Conservation (phyloP, 805 yeast species). For the Sungouiella blattae region DNA sequence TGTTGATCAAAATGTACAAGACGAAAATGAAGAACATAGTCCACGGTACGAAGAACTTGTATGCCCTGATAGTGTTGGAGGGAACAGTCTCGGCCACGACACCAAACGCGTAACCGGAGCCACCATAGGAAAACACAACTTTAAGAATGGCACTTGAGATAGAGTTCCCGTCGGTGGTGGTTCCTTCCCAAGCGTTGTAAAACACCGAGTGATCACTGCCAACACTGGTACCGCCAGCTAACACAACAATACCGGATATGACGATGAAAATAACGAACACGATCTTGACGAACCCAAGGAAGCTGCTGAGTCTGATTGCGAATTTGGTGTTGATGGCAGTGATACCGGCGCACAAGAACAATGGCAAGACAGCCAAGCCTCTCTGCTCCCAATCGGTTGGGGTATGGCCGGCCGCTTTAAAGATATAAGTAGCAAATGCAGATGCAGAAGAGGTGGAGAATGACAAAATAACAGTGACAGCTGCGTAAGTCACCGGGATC, state of each 20-base stretch:
- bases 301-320: constrained; percentile 27
- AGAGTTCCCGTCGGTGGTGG: constrained; percentile 40
- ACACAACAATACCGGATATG: constrained; percentile 33
- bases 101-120: constrained; percentile 37
- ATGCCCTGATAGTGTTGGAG: constrained; percentile 23
- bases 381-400: constrained; percentile 32
- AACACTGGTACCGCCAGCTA: constrained; percentile 34
- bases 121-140: constrained; percentile 43
- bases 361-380: constrained; percentile 32
- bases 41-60: constrained; percentile 26
- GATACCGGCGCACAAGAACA: constrained; percentile 21
- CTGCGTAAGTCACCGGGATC: constrained; percentile 37
- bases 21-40: constrained; percentile 29
- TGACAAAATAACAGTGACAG: constrained; percentile 35
- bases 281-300: constrained; percentile 34
- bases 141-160: constrained; percentile 43
- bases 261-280: constrained; percentile 29
- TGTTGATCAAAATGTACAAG: constrained; percentile 28
- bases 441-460: constrained; percentile 33
- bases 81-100: constrained; percentile 31
- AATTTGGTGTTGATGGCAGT: constrained; percentile 24
- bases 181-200: constrained; percentile 35
- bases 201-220: constrained; percentile 31
- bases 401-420: constrained; percentile 28
- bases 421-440: constrained; percentile 34